These are phyloP conservation scores for Cyclotella atomus DNA, from an alignment of 108 stramenopile species.

Conservation along the genomic window DNA sequence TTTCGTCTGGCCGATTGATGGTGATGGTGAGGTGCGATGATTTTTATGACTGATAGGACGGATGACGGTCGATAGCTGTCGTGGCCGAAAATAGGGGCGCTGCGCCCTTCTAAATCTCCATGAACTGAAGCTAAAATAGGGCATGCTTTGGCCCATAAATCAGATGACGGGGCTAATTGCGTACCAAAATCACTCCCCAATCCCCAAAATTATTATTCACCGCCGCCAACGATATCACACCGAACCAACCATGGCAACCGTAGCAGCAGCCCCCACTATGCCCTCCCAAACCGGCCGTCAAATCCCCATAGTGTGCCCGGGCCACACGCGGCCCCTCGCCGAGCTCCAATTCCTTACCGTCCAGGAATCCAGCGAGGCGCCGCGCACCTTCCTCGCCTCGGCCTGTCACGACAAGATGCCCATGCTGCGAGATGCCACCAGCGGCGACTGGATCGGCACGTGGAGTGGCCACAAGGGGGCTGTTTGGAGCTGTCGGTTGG, in stretches of 20 bases:
- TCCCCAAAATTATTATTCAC: too few species aligned
- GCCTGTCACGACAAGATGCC: conserved; percentile 92
- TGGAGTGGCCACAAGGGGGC: conserved; percentile 99
- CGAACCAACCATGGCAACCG: conserved; percentile 39
- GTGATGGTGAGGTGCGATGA: too few species aligned
- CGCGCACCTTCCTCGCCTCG: conserved; percentile 73
- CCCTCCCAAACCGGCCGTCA: conserved; percentile 55
- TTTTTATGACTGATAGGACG: too few species aligned
- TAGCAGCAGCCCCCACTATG: conserved; percentile 23
- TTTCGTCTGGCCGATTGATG: too few species aligned
- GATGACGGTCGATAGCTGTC: too few species aligned
- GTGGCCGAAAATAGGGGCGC: too few species aligned
- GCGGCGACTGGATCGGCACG: conserved; percentile 99
- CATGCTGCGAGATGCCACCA: conserved; percentile 94
- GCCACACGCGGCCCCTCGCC: conserved; percentile 91
- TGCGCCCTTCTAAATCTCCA: too few species aligned
- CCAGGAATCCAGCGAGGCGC: conserved; percentile 54
- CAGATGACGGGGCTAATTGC: too few species aligned
- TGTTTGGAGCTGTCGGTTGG: conserved; percentile 96
- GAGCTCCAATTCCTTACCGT: conserved; percentile 83
- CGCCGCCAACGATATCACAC: too few species aligned
- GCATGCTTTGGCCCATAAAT: too few species aligned
- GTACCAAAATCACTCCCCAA: too few species aligned
- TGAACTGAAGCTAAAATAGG: too few species aligned
- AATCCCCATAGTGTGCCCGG: conserved; percentile 94